Conservation (phyloP, 169 alveolate species). For the Cystoisospora suis region DNA sequence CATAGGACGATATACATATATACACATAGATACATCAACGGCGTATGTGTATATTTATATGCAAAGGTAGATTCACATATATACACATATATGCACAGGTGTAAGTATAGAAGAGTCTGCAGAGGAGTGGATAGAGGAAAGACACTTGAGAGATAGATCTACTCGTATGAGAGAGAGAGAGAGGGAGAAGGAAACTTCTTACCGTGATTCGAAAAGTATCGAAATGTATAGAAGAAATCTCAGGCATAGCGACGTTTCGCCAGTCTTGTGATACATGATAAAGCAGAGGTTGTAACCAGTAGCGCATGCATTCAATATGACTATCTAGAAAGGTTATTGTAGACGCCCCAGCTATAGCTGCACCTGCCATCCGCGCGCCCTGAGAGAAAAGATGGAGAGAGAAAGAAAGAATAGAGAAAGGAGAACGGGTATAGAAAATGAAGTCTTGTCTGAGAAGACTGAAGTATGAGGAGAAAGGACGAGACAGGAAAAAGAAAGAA, state of each 20-base stretch:
- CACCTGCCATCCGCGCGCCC: constrained; percentile 69
- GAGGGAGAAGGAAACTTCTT: neutral
- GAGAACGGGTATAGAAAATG: neutral
- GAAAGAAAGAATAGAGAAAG: neutral
- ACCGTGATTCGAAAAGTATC: constrained; percentile 23
- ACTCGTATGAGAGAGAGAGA: too few species aligned
- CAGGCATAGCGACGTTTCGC: constrained; percentile 66
- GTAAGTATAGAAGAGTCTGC: neutral
- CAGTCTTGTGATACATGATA: constrained; percentile 52
- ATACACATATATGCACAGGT: neutral
- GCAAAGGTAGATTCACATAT: neutral
- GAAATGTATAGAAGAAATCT: constrained; percentile 65
- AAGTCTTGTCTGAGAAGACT: neutral
- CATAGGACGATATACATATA: neutral
- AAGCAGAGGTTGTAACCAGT: constrained; percentile 70
- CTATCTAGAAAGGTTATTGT: constrained; percentile 64
- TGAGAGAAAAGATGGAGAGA: neutral
- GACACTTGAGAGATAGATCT: neutral
- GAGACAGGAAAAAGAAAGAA: neutral
- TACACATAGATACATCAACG: neutral
- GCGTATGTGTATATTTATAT: neutral
- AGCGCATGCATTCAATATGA: constrained; percentile 64
- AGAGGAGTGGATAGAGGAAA: too few species aligned
- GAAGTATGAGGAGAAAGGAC: neutral
- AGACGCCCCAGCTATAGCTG: constrained; percentile 57